phyloP scores from a whole-genome alignment of 306 rosid species.

The Acacia acuminata region DNA sequence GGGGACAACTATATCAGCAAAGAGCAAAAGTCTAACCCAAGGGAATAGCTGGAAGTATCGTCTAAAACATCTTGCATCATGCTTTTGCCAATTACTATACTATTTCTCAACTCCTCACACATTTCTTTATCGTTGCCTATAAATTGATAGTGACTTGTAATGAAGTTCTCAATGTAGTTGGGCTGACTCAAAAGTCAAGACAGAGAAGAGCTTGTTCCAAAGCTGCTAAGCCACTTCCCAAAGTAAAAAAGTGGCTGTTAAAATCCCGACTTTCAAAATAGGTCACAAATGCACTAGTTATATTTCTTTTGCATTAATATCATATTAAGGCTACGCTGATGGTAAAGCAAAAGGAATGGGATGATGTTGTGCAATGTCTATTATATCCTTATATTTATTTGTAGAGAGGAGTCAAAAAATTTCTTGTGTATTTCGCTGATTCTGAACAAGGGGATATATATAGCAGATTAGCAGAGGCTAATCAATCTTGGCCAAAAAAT shows the following conservation, averaged over 20 bases:
- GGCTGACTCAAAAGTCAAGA: background rate
- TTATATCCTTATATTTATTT: background rate
- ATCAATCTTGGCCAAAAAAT: background rate
- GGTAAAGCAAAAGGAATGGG: background rate
- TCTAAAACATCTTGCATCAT: background rate
- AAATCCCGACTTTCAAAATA: background rate
- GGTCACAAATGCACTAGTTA: background rate
- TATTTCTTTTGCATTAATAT: background rate
- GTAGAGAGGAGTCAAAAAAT: background rate
- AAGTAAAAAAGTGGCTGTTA: background rate
- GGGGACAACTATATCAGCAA: background rate
- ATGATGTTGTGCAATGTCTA: background rate
- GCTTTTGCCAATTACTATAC: background rate
- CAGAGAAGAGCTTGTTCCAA: background rate
- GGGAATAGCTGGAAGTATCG: background rate
- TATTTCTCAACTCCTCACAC: background rate
- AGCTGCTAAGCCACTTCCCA: background rate
- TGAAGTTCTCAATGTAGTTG: background rate
- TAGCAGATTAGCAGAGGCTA: background rate
- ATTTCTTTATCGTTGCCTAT: background rate
- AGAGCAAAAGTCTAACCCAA: background rate
- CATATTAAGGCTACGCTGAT: background rate
- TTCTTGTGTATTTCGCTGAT: background rate
- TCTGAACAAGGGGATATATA: background rate
- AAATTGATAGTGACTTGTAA: background rate